Evolutionary conservation across 495 filamentous ascomycete species (phyloP).

Genomic region (Penicillium pancosmium): DNA sequence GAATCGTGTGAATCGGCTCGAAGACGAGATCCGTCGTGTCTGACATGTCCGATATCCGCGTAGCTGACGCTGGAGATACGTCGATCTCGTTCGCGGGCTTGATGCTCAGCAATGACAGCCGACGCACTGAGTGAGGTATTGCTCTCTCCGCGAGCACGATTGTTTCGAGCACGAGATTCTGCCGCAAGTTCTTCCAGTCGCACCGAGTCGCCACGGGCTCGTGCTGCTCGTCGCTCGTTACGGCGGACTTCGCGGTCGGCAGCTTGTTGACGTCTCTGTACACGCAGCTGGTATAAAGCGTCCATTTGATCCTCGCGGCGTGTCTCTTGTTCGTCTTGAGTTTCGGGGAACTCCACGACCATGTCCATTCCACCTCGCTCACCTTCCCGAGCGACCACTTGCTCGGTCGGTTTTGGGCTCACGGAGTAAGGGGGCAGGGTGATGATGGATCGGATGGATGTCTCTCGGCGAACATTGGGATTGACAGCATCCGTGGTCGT

Average conservation of each 20-base stretch:
- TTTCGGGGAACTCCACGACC: slow-evolving; percentile 83
- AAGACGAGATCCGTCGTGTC: slow-evolving; percentile 86
- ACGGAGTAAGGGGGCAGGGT: slow-evolving; percentile 81
- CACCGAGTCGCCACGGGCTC: slow-evolving; percentile 64
- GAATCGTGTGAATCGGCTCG: slow-evolving; percentile 80
- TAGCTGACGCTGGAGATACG: slow-evolving; percentile 85
- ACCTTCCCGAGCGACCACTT: slow-evolving; percentile 86
- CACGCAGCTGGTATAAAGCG: slow-evolving; percentile 83
- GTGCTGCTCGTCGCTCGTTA: slow-evolving; percentile 65
- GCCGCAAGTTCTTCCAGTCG: slow-evolving; percentile 62
- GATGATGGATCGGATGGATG: slow-evolving; percentile 87
- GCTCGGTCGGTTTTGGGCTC: slow-evolving; percentile 72
- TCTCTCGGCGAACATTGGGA: slow-evolving; percentile 73
- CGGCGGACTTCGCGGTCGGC: slow-evolving; percentile 76
- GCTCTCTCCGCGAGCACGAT: slow-evolving; percentile 33
- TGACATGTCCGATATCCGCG: slow-evolving; percentile 79
- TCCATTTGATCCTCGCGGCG: slow-evolving; percentile 94
- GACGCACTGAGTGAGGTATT: slow-evolving; percentile 31
- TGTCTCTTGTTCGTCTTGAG: slow-evolving; percentile 70
- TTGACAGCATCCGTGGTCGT: slow-evolving; percentile 11
- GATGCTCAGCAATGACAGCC: slow-evolving; percentile 62
- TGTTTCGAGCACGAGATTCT: slow-evolving; percentile 35
- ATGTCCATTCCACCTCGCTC: slow-evolving; percentile 91
- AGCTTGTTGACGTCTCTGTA: slow-evolving; percentile 73
- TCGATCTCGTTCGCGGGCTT: slow-evolving; percentile 67